These are phyloP conservation scores for Fusarium poae DNA, from an alignment of 2,329 filamentous ascomycete genomes.

Conservation along the genomic window DNA sequence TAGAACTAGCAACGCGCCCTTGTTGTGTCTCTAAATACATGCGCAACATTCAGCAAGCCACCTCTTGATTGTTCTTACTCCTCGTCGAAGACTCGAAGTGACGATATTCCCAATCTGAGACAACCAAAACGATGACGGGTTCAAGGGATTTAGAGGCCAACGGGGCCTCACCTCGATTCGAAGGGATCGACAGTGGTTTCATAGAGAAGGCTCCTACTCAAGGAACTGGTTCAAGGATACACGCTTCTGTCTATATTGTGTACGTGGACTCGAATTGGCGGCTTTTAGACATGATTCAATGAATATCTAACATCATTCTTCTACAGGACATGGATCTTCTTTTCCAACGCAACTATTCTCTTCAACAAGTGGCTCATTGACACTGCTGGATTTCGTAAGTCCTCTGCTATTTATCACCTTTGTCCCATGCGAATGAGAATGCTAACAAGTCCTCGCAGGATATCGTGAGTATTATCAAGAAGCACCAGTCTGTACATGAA, in stretches of 20 bases:
- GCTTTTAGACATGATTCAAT: neutral
- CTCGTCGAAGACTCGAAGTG: slow-evolving; percentile 2
- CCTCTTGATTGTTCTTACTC: slow-evolving; percentile 2
- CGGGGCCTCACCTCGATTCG: slow-evolving; percentile 10
- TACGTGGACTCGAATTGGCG: slow-evolving; percentile 31
- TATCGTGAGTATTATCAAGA: slow-evolving; percentile 50
- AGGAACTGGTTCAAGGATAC: slow-evolving; percentile 40
- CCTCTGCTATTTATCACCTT: neutral
- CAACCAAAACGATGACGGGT: slow-evolving; percentile 25
- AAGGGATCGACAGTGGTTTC: neutral
- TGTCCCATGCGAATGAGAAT: neutral
- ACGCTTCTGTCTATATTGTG: slow-evolving; percentile 54
- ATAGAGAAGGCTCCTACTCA: slow-evolving; percentile 50
- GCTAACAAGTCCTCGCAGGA: slow-evolving; percentile 43
- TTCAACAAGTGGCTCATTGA: slow-evolving; percentile 94
- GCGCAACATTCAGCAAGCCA: slow-evolving; percentile 18
- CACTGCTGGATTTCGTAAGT: slow-evolving; percentile 79
- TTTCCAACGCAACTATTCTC: slow-evolving; percentile 86
- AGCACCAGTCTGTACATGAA: neutral
- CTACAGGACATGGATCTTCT: slow-evolving; percentile 79
- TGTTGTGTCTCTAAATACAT: slow-evolving; percentile 14
- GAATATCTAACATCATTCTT: slow-evolving; percentile 24
- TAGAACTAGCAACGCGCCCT: slow-evolving; percentile 14
- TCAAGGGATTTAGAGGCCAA: slow-evolving; percentile 31
- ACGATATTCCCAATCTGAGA: slow-evolving; percentile 6